These are phyloP conservation scores for Neocucurbitaria cava DNA, from an alignment of 2,329 filamentous ascomycete species.

Conservation along the genomic window DNA sequence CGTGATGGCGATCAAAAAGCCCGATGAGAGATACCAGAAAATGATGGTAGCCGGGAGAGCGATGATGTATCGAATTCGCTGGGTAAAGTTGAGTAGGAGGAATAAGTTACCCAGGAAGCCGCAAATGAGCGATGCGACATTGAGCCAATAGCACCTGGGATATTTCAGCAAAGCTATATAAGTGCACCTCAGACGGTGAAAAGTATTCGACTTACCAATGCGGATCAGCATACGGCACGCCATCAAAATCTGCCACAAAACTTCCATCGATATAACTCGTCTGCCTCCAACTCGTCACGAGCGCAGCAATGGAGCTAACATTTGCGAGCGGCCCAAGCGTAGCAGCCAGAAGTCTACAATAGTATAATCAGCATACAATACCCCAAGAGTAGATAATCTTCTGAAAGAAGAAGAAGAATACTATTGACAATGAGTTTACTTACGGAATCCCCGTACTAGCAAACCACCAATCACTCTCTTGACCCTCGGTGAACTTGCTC, in stretches of 20 bases:
- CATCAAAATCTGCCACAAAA: slow-evolving; percentile 59
- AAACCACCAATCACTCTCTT: slow-evolving; percentile 49
- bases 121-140: slow-evolving; percentile 76
- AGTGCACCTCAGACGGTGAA: neutral
- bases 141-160: slow-evolving; percentile 67
- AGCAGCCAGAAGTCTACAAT: slow-evolving; percentile 70
- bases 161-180: neutral
- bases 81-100: slow-evolving; percentile 86
- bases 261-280: slow-evolving; percentile 58
- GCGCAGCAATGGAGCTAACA: slow-evolving; percentile 83
- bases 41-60: slow-evolving; percentile 84
- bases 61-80: slow-evolving; percentile 77
- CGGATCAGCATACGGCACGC: slow-evolving; percentile 70
- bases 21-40: slow-evolving; percentile 73
- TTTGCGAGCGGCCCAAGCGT: slow-evolving; percentile 87
- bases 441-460: slow-evolving; percentile 46
- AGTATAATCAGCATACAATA: slow-evolving; percentile 1
- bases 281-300: slow-evolving; percentile 82
- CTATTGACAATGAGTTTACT: neutral
- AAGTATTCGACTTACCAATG: slow-evolving; percentile 62
- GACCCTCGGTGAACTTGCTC: slow-evolving; percentile 17
- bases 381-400: too few relatives aligned
- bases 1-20: slow-evolving; percentile 70
- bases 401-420: too few relatives aligned
- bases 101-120: slow-evolving; percentile 82